Conservation (phyloP, 345 rosid species). For the Gossypium sturtianum region DNA sequence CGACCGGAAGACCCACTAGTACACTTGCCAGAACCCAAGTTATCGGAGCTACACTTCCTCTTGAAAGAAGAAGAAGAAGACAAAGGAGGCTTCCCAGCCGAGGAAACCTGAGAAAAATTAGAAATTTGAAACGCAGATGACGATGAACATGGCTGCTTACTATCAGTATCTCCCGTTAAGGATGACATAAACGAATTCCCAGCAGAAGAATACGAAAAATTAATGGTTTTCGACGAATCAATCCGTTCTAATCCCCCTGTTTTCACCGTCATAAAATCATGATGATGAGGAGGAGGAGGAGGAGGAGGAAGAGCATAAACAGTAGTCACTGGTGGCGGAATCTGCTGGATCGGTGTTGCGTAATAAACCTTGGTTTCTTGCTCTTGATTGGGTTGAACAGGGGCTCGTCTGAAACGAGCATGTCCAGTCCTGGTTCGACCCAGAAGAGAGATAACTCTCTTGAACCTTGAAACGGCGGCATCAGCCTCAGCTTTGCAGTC, state of each 20-base stretch:
- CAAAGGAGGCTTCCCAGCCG: slow-evolving; percentile 55
- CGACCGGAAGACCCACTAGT: slow-evolving; percentile 50
- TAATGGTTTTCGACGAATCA: slow-evolving; percentile 53
- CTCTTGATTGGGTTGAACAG: slow-evolving; percentile 21
- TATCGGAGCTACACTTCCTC: slow-evolving; percentile 79
- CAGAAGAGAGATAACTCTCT: slow-evolving; percentile 72
- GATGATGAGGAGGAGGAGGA: neutral
- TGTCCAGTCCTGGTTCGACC: slow-evolving; percentile 82
- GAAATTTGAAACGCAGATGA: slow-evolving; percentile 54
- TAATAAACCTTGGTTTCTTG: slow-evolving; percentile 36
- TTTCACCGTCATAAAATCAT: slow-evolving; percentile 16
- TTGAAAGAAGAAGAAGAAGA: slow-evolving; percentile 54
- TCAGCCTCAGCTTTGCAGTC: slow-evolving; percentile 61
- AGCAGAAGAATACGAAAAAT: slow-evolving; percentile 56
- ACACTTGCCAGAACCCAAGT: slow-evolving; percentile 48
- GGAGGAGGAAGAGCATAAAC: slow-evolving; percentile 6
- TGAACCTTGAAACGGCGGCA: slow-evolving; percentile 77
- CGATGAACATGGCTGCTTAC: slow-evolving; percentile 32
- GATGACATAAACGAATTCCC: slow-evolving; percentile 49
- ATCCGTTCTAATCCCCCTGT: slow-evolving; percentile 34
- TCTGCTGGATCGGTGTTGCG: slow-evolving; percentile 76
- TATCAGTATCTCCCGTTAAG: slow-evolving; percentile 39
- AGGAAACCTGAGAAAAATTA: slow-evolving; percentile 41
- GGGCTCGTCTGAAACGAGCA: slow-evolving; percentile 85
- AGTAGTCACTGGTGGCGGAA: slow-evolving; percentile 30